Evolutionary conservation across 805 yeast genomes (phyloP).

Genomic region (Yarrowia keelungensis): DNA sequence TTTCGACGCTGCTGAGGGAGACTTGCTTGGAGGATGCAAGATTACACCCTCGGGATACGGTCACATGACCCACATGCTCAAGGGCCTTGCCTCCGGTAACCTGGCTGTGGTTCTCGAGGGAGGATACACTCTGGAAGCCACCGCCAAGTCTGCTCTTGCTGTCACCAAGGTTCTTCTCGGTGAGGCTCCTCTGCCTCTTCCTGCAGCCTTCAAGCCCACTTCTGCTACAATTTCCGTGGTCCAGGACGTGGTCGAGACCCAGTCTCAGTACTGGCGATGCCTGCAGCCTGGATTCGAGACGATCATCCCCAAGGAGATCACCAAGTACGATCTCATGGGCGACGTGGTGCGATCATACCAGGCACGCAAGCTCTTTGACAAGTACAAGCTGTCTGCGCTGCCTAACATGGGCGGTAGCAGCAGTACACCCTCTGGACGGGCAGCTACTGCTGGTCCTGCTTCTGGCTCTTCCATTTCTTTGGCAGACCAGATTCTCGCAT

Average conservation of each 20-base stretch:
- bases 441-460: conserved; percentile 35
- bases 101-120: conserved; percentile 93
- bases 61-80: conserved; percentile 91
- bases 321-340: conserved; percentile 44
- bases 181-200: conserved; percentile 78
- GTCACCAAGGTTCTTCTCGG: conserved; percentile 92
- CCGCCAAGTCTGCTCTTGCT: conserved; percentile 86
- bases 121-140: conserved; percentile 92
- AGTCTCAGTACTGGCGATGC: conserved; percentile 86
- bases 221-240: conserved; percentile 79
- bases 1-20: conserved; percentile 99
- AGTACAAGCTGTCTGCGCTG: conserved; percentile 66
- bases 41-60: conserved; percentile 96
- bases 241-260: conserved; percentile 78
- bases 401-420: conserved; percentile 56
- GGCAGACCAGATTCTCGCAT: conserved; percentile 72
- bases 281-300: conserved; percentile 66
- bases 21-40: conserved; percentile 94
- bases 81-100: conserved; percentile 86
- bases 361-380: conserved; percentile 58
- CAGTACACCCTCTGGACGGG: conserved; percentile 24
- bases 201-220: conserved; percentile 70
- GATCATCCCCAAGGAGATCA: conserved; percentile 31
- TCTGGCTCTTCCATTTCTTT: conserved; percentile 54
- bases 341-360: conserved; percentile 82